Evolutionary conservation across 352 stramenopile genomes (phyloP).

Genomic region (Hyaloperonospora brassicae): DNA sequence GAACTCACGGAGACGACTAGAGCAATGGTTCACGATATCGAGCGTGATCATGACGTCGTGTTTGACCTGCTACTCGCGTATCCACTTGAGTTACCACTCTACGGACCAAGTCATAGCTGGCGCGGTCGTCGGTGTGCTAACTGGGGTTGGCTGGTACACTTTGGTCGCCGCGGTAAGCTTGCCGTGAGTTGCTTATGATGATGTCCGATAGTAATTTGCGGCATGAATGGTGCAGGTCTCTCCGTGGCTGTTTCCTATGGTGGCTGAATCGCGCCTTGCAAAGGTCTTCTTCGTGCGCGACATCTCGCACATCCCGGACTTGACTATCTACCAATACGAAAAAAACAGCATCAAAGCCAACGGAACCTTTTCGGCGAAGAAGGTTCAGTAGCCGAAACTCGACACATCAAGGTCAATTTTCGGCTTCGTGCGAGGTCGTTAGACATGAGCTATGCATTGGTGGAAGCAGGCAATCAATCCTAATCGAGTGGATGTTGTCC

Average conservation of each 20-base stretch:
- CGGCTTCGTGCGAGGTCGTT: no score
- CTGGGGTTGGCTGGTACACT: conserved; percentile 48
- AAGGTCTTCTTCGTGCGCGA: conserved; percentile 69
- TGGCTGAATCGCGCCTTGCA: conserved; percentile 39
- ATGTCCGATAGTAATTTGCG: conserved; percentile 1
- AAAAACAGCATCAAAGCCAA: conserved; percentile 24
- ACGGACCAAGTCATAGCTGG: conserved; percentile 61
- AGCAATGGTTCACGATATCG: conserved; percentile 58
- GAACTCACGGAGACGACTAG: conserved; percentile 40
- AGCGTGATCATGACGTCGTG: conserved; percentile 34
- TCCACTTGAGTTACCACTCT: conserved; percentile 75
- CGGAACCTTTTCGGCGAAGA: conserved; percentile 17
- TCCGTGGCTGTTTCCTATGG: conserved; percentile 45
- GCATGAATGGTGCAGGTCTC: conserved; percentile 25
- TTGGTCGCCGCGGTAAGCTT: conserved; percentile 24
- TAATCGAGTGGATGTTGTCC: no score
- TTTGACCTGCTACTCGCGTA: conserved; percentile 62
- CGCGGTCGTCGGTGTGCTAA: conserved; percentile 34
- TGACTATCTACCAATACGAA: conserved; percentile 75
- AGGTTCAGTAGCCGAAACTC: conserved; percentile 20
- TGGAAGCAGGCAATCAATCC: no score
- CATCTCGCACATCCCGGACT: conserved; percentile 64
- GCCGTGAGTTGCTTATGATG: background rate
- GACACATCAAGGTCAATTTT: no score
- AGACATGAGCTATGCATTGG: no score